Evolutionary conservation across 2,329 filamentous ascomycete species (phyloP), one percentile per base, ranked within the genome.

Genomic region (Apiospora malaysiana): DNA sequence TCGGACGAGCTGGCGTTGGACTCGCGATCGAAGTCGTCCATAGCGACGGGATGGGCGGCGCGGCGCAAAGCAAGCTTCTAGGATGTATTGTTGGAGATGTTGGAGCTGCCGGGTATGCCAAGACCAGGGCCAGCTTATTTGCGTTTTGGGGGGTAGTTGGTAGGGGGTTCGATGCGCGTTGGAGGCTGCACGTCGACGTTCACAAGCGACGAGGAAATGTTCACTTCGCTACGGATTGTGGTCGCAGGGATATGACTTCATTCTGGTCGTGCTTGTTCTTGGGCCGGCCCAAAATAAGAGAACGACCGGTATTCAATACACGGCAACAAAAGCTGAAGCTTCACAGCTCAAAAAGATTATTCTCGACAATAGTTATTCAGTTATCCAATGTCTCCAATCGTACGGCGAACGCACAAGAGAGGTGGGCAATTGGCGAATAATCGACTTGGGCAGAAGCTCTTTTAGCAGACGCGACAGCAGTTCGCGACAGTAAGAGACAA

Each of bases 1-100:
- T 86, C 84, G 70, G 85, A 83, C 37, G 83, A 84, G 75, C 82
- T 84, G 32, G 78, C 80, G 75, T 82, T 83, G 27, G 82, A 84
- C 63, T 80, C 78, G 71, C 77, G 74, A 69, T 81, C 79, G 42
- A 77, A 81, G 71, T 81, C 81, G 70, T 85, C 82, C 82, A 85
- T 85, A 12, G 46, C 21, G 14, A 25, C 40, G 8, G 65, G n/a
- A 10, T 27, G 2, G n/a, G 40, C 40, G 40, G 21, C 40, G 40
- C 40, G n/a, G 65, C 65, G 25, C 23, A 63, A 40, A 40, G 2
- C 8, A 63, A 40, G 32, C 18, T 63, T 14, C 32, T 40, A n/a
- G 27, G 4, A 14, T 40, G 4, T 40, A 63, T 23, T 16, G 32
- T 23, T 14, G 32, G n/a, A 40, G 8, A 12, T 9, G 32, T n/a